phyloP scores from a whole-genome alignment of 2,329 filamentous ascomycete genomes.

The Claviceps maximensis region DNA sequence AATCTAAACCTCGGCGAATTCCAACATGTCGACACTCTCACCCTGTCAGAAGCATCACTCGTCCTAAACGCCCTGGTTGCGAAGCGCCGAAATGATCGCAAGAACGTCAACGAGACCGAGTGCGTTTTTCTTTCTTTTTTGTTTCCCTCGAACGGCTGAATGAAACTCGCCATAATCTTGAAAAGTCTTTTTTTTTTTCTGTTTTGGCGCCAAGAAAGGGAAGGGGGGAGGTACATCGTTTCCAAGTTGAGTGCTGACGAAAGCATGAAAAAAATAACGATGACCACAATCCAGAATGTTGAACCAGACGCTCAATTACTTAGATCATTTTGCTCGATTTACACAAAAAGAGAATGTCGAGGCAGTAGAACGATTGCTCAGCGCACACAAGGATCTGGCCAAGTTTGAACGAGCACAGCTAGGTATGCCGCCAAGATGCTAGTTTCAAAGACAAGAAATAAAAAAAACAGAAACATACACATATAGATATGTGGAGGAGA shows the following conservation, averaged over 20 bases:
- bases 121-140: constrained; percentile 30
- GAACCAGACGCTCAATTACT: constrained; percentile 79
- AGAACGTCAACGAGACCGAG: constrained; percentile 76
- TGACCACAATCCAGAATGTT: constrained; percentile 44
- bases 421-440: constrained; percentile 38
- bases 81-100: constrained; percentile 65
- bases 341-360: constrained; percentile 91
- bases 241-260: constrained; percentile 4
- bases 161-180: background rate
- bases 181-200: too few relatives aligned
- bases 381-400: constrained; percentile 65
- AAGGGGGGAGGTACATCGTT: background rate
- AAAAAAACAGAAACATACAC: background rate
- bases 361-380: constrained; percentile 79
- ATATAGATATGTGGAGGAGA: background rate
- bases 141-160: background rate
- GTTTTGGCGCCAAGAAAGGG: too few relatives aligned
- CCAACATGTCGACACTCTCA: constrained; percentile 79
- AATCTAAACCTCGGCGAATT: constrained; percentile 87
- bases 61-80: constrained; percentile 82
- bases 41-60: constrained; percentile 79
- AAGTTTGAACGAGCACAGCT: constrained; percentile 91
- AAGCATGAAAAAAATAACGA: background rate
- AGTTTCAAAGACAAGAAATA: background rate
- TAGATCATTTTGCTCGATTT: constrained; percentile 90